phyloP scores from a whole-genome alignment of 1,284 basidiomycete species.

The Puccinia polysora region DNA sequence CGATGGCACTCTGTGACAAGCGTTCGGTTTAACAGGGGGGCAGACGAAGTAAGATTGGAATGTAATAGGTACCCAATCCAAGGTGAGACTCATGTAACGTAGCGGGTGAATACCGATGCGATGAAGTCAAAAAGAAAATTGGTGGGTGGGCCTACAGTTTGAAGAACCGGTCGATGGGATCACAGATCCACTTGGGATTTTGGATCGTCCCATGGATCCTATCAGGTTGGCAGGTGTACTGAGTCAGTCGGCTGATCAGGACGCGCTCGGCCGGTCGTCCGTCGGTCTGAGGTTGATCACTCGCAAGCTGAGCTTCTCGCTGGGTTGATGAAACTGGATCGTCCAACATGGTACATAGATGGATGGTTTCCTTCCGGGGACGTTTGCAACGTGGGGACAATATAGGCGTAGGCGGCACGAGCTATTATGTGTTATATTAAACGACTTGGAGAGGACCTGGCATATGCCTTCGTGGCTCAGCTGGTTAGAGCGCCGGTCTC shows the following conservation, averaged over 20 bases:
- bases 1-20: neutral
- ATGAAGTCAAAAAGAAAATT: neutral
- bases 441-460: too few relatives aligned
- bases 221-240: conserved; percentile 2
- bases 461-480: conserved; percentile 44
- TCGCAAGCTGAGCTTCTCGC: too few relatives aligned
- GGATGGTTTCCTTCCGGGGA: too few relatives aligned
- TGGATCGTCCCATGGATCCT: neutral
- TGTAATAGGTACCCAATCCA: neutral
- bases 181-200: conserved; percentile 16
- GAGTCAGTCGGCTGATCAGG: neutral
- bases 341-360: too few relatives aligned
- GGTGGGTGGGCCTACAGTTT: neutral
- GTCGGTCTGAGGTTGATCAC: too few relatives aligned
- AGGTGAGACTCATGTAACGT: neutral
- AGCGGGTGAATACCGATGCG: neutral
- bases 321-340: too few relatives aligned
- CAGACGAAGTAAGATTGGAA: neutral
- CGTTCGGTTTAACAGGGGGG: neutral
- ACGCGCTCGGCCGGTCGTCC: too few relatives aligned
- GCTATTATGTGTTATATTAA: too few relatives aligned
- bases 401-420: too few relatives aligned
- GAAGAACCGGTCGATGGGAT: neutral
- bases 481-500: conserved; percentile 44
- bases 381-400: too few relatives aligned